phyloP scores from a whole-genome alignment of 257 asterid genomes.

The Craterostigma plantagineum region DNA sequence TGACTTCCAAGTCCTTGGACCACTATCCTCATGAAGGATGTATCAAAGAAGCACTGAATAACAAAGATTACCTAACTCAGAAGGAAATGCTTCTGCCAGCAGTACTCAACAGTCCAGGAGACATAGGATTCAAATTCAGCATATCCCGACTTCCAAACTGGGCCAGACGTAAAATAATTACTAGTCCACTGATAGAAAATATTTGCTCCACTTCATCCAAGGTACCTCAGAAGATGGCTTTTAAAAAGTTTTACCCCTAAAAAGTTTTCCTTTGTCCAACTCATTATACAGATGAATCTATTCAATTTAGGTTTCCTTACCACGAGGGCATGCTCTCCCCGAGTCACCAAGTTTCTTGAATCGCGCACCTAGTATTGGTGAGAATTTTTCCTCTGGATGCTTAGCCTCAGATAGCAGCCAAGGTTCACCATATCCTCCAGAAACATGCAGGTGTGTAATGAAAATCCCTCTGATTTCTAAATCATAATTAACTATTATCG shows the following conservation, averaged over 20 bases:
- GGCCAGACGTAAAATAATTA: constrained; percentile 32
- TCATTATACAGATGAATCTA: no score
- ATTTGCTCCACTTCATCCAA: constrained; percentile 16
- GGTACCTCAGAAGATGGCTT: constrained; percentile 14
- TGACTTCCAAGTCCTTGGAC: constrained; percentile 11
- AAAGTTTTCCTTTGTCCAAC: no score
- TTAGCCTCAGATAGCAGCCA: constrained; percentile 12
- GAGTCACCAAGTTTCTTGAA: constrained; percentile 19
- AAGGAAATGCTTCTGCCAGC: constrained; percentile 13
- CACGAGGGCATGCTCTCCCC: no score
- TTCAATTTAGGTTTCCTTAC: no score
- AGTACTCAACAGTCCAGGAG: constrained; percentile 5
- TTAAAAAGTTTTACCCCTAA: no score
- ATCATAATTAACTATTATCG: no score
- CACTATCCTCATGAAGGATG: constrained; percentile 11
- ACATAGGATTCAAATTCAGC: constrained; percentile 34
- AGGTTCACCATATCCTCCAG: no score
- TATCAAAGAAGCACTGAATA: constrained; percentile 13
- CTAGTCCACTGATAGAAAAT: constrained; percentile 10
- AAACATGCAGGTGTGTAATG: no score
- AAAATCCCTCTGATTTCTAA: no score
- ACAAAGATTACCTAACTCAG: constrained; percentile 9
- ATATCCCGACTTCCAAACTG: constrained; percentile 57
- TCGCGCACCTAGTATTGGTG: constrained; percentile 22
- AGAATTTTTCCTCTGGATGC: no score